These are phyloP conservation scores for Waltergamsia citrina DNA, from an alignment of 2,329 filamentous ascomycete genomes.

Conservation along the genomic window DNA sequence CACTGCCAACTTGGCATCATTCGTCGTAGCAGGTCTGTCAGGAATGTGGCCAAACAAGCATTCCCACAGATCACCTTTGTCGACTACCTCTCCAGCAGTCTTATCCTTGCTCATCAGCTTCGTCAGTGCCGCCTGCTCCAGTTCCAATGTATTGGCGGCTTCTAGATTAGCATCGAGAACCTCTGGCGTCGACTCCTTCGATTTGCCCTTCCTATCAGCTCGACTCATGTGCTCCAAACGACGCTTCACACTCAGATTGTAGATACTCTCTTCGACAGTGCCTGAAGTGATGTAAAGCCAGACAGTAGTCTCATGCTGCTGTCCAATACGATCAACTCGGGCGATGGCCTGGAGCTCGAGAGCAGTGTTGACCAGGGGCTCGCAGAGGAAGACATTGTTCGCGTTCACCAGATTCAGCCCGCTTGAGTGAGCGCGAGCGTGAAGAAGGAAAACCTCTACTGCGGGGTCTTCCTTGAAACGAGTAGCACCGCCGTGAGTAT, in stretches of 20 bases:
- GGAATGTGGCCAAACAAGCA: conserved; percentile 67
- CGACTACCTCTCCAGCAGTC: conserved; percentile 70
- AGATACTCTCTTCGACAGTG: conserved; percentile 87
- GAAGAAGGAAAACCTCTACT: conserved; percentile 77
- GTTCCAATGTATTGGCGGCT: conserved; percentile 72
- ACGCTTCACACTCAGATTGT: conserved; percentile 72
- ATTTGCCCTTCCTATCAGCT: conserved; percentile 17
- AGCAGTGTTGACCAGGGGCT: conserved; percentile 86
- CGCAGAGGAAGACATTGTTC: conserved; percentile 88
- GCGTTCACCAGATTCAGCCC: conserved; percentile 89
- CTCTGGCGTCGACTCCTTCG: conserved; percentile 30
- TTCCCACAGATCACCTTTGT: conserved; percentile 72
- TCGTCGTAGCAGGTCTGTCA: conserved; percentile 5
- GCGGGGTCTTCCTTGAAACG: conserved; percentile 67
- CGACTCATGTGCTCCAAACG: conserved; percentile 67
- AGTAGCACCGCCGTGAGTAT: conserved; percentile 57
- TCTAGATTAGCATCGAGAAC: conserved; percentile 59
- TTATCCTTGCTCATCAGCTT: conserved; percentile 62
- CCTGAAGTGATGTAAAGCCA: conserved; percentile 92
- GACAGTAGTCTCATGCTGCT: conserved; percentile 78
- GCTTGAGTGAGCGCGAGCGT: conserved; percentile 79
- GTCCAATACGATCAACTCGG: conserved; percentile 89
- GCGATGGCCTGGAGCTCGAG: conserved; percentile 93
- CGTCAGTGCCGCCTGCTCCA: conserved; percentile 63
- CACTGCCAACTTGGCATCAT: no score